phyloP scores from a whole-genome alignment of 1,284 basidiomycete species.

The Filobasidium uniguttulatum region DNA sequence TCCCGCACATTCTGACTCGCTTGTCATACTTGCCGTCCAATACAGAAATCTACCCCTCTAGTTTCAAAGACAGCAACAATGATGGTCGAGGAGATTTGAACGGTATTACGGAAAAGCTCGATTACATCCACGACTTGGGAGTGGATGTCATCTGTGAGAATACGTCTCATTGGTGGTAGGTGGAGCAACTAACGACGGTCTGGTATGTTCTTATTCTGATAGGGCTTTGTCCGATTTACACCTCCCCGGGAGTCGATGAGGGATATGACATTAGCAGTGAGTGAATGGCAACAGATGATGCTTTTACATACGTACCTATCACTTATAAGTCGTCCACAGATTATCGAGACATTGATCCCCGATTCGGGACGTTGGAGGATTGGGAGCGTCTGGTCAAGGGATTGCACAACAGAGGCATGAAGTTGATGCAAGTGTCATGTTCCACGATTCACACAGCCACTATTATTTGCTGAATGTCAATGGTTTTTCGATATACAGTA shows the following conservation, averaged over 20 bases:
- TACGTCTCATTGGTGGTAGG: too few species aligned
- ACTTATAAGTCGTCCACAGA: constrained; percentile 18
- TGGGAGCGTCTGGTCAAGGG: constrained; percentile 33
- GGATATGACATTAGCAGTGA: constrained; percentile 8
- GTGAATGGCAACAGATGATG: background rate
- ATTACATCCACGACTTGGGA: constrained; percentile 39
- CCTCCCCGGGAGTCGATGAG: constrained; percentile 28
- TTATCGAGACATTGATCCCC: constrained; percentile 36
- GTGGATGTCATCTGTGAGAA: constrained; percentile 40
- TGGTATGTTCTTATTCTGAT: too few species aligned
- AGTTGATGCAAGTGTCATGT: too few species aligned
- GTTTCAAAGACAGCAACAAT: too few species aligned
- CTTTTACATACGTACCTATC: background rate
- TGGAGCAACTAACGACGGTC: too few species aligned
- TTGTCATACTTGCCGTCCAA: too few species aligned
- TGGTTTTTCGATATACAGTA: background rate
- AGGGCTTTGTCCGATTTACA: constrained; percentile 31
- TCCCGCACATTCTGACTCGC: too few species aligned
- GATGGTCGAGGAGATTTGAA: constrained; percentile 37
- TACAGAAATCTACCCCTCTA: too few species aligned
- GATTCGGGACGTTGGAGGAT: constrained; percentile 38
- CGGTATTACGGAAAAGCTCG: constrained; percentile 37
- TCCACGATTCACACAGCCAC: too few species aligned
- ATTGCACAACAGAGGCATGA: constrained; percentile 34
- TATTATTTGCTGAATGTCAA: background rate